These are phyloP conservation scores for Actinomortierella ambigua DNA, from an alignment of 371 early-diverging fungal genomes.

Conservation along the genomic window DNA sequence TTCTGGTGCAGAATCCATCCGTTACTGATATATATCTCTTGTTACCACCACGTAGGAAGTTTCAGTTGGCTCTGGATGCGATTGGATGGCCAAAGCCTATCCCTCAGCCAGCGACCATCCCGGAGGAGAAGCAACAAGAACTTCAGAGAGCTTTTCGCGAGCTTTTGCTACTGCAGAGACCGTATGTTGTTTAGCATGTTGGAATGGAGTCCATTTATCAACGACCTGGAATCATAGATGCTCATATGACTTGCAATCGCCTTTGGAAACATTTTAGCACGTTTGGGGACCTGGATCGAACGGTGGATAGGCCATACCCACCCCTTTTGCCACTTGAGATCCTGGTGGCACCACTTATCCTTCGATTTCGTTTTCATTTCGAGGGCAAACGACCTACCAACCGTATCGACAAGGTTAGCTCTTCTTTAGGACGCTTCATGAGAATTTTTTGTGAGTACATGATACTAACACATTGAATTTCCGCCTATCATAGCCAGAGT, in stretches of 20 bases:
- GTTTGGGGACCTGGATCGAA: constrained; percentile 14
- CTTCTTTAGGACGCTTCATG: not conserved
- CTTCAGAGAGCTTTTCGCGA: constrained; percentile 53
- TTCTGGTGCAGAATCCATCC: no score
- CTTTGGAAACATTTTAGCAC: constrained; percentile 6
- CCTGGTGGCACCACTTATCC: constrained; percentile 65
- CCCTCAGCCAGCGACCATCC: constrained; percentile 49
- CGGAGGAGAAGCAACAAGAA: constrained; percentile 39
- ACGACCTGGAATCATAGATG: not conserved
- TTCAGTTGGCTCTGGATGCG: constrained; percentile 49
- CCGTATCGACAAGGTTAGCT: constrained; percentile 73
- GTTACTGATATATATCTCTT: not conserved
- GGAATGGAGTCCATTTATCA: no score
- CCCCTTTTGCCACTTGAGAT: constrained; percentile 55
- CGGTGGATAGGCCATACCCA: constrained; percentile 13
- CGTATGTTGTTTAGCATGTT: constrained; percentile 34
- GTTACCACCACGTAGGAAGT: constrained; percentile 41
- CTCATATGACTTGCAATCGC: not conserved
- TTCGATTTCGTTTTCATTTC: constrained; percentile 83
- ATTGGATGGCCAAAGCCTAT: constrained; percentile 62
- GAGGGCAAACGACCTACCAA: constrained; percentile 78
- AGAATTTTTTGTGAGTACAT: not conserved
- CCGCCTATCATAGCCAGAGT: constrained; percentile 69
- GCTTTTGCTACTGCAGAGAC: constrained; percentile 49
- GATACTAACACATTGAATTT: not conserved